Conservation (phyloP, 805 yeast genomes). For the Saccharomycopsis synnaedendra region DNA sequence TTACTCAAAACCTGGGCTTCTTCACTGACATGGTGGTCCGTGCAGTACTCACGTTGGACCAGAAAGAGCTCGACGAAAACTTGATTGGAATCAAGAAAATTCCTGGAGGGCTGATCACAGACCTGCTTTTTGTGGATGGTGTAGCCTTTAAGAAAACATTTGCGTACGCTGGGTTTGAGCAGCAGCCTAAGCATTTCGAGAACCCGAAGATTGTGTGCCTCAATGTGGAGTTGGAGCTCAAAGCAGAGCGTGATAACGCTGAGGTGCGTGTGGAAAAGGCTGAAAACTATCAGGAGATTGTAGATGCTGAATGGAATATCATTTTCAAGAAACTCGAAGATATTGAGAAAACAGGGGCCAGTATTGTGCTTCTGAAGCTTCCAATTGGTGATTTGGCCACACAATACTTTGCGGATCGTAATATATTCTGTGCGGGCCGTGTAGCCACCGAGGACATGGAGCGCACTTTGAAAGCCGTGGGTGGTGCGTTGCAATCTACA, state of each 20-base stretch:
- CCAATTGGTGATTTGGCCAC: slow-evolving; percentile 99
- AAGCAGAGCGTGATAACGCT: slow-evolving; percentile 98
- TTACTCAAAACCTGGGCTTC: slow-evolving; percentile 75
- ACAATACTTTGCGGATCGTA: slow-evolving; percentile 92
- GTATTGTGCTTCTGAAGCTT: slow-evolving; percentile 82
- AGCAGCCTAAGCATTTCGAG: slow-evolving; percentile 80
- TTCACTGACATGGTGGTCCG: slow-evolving; percentile 96
- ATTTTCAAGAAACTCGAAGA: slow-evolving; percentile 78
- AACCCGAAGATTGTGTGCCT: slow-evolving; percentile 76
- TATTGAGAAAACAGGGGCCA: slow-evolving; percentile 77
- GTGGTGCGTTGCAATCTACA: slow-evolving; percentile 74
- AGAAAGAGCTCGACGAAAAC: slow-evolving; percentile 73
- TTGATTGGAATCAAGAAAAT: slow-evolving; percentile 91
- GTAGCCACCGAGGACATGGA: slow-evolving; percentile 84
- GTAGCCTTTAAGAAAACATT: slow-evolving; percentile 97
- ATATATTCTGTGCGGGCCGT: slow-evolving; percentile 95
- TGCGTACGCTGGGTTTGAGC: slow-evolving; percentile 97
- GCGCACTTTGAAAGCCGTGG: slow-evolving; percentile 87
- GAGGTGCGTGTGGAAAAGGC: slow-evolving; percentile 95
- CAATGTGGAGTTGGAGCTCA: slow-evolving; percentile 90
- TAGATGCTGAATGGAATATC: slow-evolving; percentile 98
- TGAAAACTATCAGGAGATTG: slow-evolving; percentile 87
- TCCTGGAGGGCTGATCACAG: slow-evolving; percentile 95
- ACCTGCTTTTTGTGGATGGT: slow-evolving; percentile 79
- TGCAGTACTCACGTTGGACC: slow-evolving; percentile 82